Base-by-base conservation (phyloP, 345 rosid species). In the Syzygium grande region DNA sequence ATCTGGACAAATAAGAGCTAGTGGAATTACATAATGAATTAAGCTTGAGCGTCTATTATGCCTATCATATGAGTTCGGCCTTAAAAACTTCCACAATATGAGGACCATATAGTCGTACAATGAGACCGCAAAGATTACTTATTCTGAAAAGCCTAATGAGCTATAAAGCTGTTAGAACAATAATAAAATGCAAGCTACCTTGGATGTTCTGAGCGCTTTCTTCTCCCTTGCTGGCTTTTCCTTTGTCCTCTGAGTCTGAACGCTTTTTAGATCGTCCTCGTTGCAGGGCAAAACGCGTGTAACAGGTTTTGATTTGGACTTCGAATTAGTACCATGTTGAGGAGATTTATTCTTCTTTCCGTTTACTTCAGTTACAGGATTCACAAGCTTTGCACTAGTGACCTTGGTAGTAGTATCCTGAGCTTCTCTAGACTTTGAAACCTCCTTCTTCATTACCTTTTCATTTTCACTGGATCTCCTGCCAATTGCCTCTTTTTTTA, bases 401-500 rank as follows among this genome's bases (percentile, higher is more conserved):
- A 89, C 87, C 89, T 92, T 92, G 86, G 87, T 87, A 86, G 89
- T 92, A 87, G 89, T 92, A 87, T 92, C 93, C 52, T 89, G 91
- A 88, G 91, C 90, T 87, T 43, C 86, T 91, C 89, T 93, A 87
- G 91, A 89, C 91, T 90, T 94, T 38, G 41, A 85, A 73, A 23
- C 86, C 84, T 89, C 92, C 84, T 91, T 92, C 53, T 52, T 23
- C 29, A 51, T 89, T 59, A 38, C 86, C 90, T 92, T 95, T 83
- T 87, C 87, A 84, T 43, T 86, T 90, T 91, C 91, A 43, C 54
- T 56, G 34, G 89, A 77, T 90, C 92, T 88, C 90, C 65, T 90
- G 34, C 86, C 89, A 86, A 87, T 51, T 87, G 55, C 89, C 56
- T 88, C 93, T 29, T 89, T 90, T 90, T 88, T 83, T 90, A 43